Conservation (phyloP, 2,329 filamentous ascomycete species). For the Botryosphaeria dothidea region DNA sequence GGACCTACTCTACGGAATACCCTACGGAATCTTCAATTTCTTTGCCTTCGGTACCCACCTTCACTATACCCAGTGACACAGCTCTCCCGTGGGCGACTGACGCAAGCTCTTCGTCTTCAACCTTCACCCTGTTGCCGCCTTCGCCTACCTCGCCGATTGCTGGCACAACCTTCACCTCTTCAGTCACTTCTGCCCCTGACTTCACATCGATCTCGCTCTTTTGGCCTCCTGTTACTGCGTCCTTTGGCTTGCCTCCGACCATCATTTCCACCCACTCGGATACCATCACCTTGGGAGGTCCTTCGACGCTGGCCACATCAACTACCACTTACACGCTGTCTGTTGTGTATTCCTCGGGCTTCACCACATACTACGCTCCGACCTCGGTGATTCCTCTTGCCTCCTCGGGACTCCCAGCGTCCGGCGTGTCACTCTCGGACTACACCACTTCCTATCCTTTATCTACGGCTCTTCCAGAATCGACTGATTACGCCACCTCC, state of each 20-base stretch:
- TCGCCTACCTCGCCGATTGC: slow-evolving; percentile 1
- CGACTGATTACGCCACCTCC: not conserved
- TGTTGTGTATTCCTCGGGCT: not conserved
- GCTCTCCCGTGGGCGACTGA: not conserved
- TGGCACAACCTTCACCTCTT: not conserved
- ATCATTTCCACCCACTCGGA: slow-evolving; percentile 4
- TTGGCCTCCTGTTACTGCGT: not conserved
- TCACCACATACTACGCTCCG: not conserved
- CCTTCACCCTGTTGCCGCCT: not conserved
- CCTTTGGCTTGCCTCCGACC: not conserved
- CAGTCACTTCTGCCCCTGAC: not conserved
- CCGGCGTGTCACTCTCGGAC: not conserved
- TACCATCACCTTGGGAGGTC: slow-evolving; percentile 3
- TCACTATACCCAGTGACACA: not conserved
- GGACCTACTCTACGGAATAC: not conserved
- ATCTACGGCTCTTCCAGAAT: not conserved
- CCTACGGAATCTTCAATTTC: not conserved
- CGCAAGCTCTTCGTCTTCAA: not conserved
- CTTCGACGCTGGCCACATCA: not conserved
- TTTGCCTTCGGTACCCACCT: not conserved
- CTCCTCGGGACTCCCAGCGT: not conserved
- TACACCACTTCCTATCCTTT: not conserved
- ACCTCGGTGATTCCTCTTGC: too few relatives aligned
- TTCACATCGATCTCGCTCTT: not conserved
- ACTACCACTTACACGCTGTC: not conserved